These are phyloP conservation scores for Arxiozyma slooffiae DNA, from an alignment of 1,139 yeast genomes.

Conservation along the genomic window DNA sequence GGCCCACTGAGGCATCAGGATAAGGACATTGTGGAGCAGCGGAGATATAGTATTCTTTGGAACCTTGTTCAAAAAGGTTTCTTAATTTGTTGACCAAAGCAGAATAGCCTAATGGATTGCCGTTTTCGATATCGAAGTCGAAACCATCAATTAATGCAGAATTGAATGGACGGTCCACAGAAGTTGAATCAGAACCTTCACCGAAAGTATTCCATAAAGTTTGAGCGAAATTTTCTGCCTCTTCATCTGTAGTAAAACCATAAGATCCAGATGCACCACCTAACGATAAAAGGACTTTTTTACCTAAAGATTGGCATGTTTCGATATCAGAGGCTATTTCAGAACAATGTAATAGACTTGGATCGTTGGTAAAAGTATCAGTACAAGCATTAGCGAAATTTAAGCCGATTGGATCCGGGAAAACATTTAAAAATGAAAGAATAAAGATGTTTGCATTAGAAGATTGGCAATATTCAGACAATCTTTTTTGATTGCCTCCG, in stretches of 20 bases:
- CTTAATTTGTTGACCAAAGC: slow-evolving; percentile 57
- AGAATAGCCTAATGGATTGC: slow-evolving; percentile 44
- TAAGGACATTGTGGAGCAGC: slow-evolving; percentile 96
- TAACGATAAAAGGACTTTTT: slow-evolving; percentile 65
- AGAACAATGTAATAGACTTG: slow-evolving; percentile 50
- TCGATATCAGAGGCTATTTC: slow-evolving; percentile 63
- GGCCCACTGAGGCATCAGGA: slow-evolving; percentile 81
- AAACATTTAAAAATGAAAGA: slow-evolving; percentile 57
- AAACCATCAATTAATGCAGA: slow-evolving; percentile 60
- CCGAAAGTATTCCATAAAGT: slow-evolving; percentile 82
- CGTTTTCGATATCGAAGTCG: slow-evolving; percentile 61
- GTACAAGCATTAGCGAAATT: slow-evolving; percentile 67
- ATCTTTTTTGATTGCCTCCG: slow-evolving; percentile 55
- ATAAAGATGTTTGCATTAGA: slow-evolving; percentile 63
- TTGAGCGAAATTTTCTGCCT: slow-evolving; percentile 61
- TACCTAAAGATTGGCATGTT: slow-evolving; percentile 75
- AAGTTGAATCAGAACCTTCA: slow-evolving; percentile 56
- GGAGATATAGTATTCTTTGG: slow-evolving; percentile 63
- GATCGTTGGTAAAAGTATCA: slow-evolving; percentile 36
- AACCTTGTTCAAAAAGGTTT: slow-evolving; percentile 43
- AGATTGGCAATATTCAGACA: slow-evolving; percentile 60
- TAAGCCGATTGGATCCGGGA: slow-evolving; percentile 45
- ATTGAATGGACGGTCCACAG: slow-evolving; percentile 63
- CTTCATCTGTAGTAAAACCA: slow-evolving; percentile 54
- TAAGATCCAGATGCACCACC: slow-evolving; percentile 84